Evolutionary conservation across 805 yeast species (phyloP), one percentile per base, ranked within the genome.

Genomic region (Cyberlindnera xylosilytica): DNA sequence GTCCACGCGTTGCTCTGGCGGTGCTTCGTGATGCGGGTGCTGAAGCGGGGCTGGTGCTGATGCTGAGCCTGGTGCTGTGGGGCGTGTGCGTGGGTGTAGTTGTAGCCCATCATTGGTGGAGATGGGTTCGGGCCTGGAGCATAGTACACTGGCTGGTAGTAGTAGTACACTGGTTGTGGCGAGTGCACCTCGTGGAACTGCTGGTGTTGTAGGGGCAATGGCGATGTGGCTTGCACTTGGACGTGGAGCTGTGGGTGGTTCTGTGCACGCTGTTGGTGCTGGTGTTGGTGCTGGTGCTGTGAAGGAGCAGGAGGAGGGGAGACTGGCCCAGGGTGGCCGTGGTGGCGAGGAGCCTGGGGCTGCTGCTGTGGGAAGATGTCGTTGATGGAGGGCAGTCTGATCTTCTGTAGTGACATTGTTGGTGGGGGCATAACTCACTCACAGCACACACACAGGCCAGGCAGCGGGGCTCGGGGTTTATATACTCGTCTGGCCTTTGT

Each of bases 1-100:
- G 80, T 72, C 88, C 88, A 81, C 1, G 85, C 62, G 34, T 54
- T 56, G 23, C 54, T 49, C 34, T 57, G 60, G 35, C 59, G 36
- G 12, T 47, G 50, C 38, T 56, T 56, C 13, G 39, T 38, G 10
- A 52, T 34, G 15, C 43, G 46, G 41, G 39, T 17, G 20, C 6
- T 23, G 30, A n/a, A n/a, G n/a, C n/a, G n/a, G n/a, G n/a, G n/a
- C n/a, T n/a, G n/a, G 8, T 26, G 29, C 10, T 29, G 18, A 19
- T 29, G 15, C 15, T 22, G 37, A 23, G 37, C 29, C 11, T 10
- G 36, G 8, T 38, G 37, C 7, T 31, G 42, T 11, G 46, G 44
- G 3, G 43, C 22, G 18, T 11, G 20, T 24, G n/a, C n/a, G n/a
- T n/a, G n/a, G n/a, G n/a, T n/a, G n/a, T n/a, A n/a, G n/a, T n/a